These are phyloP conservation scores for Ophiocordyceps polyrhachis-furcata DNA, from an alignment of 2,329 filamentous ascomycete genomes.

Conservation along the genomic window DNA sequence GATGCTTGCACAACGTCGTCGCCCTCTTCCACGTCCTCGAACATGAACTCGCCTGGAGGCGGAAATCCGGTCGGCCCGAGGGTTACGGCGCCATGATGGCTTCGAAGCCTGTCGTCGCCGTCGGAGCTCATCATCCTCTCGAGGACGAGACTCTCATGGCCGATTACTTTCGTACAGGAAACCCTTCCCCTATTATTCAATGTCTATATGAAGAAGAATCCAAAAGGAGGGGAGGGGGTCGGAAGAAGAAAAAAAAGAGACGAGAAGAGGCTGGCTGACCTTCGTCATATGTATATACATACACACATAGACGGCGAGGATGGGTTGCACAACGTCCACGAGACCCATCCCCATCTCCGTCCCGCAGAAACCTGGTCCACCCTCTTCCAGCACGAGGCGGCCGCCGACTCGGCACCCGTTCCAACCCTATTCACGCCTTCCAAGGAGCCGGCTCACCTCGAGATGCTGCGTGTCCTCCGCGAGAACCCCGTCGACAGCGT, in stretches of 20 bases:
- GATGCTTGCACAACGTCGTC: constrained; percentile 74
- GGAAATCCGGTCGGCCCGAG: constrained; percentile 41
- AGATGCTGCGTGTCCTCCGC: constrained; percentile 71
- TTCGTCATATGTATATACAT: background rate
- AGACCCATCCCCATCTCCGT: constrained; percentile 53
- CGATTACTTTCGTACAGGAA: constrained; percentile 64
- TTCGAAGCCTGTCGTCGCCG: constrained; percentile 65
- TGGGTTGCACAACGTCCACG: constrained; percentile 59
- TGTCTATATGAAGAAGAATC: background rate
- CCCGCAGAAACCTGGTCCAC: constrained; percentile 57
- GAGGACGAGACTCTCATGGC: constrained; percentile 65
- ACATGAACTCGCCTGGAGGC: constrained; percentile 73
- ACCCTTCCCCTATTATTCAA: background rate
- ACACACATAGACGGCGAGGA: constrained; percentile 47
- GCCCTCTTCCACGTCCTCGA: constrained; percentile 84
- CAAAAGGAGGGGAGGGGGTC: no score
- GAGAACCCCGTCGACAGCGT: constrained; percentile 72
- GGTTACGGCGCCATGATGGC: constrained; percentile 57
- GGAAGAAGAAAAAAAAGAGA: no score
- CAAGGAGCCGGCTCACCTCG: constrained; percentile 52
- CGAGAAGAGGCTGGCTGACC: background rate
- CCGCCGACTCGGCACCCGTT: constrained; percentile 21
- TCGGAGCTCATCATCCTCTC: constrained; percentile 72
- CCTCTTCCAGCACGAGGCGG: constrained; percentile 30
- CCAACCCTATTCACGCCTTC: constrained; percentile 58